These are phyloP conservation scores for Cenococcum geophilum DNA, from an alignment of 495 filamentous ascomycete species.

Conservation along the genomic window DNA sequence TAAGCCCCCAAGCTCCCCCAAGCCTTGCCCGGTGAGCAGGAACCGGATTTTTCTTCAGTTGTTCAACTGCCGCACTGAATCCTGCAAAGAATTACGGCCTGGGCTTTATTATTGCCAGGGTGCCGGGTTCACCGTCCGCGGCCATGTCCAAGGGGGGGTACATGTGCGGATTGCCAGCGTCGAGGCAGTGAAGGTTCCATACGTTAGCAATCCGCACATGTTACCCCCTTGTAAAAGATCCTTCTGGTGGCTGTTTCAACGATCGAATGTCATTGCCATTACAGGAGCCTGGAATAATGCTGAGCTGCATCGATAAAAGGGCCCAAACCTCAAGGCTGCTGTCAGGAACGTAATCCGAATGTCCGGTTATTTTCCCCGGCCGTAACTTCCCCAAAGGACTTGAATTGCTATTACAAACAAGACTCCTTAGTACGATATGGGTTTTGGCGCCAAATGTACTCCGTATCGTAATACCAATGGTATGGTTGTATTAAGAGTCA, in stretches of 20 bases:
- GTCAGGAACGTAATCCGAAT: background rate
- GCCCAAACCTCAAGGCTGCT: background rate
- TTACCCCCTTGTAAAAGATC: too few species aligned
- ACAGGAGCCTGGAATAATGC: background rate
- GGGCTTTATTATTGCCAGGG: background rate
- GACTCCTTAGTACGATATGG: too few species aligned
- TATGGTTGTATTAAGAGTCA: too few species aligned
- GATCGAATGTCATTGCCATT: background rate
- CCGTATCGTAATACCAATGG: too few species aligned
- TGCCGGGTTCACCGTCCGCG: too few species aligned
- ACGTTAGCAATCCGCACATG: too few species aligned
- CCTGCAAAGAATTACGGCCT: background rate
- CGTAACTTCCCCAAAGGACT: background rate
- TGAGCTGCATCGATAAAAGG: conserved; percentile 3
- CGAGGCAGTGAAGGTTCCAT: too few species aligned
- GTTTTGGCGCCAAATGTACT: too few species aligned
- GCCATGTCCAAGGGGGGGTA: too few species aligned
- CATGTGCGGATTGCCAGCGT: too few species aligned
- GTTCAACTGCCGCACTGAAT: background rate
- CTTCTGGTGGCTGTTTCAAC: background rate
- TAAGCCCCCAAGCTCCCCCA: too few species aligned
- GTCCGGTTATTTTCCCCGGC: background rate
- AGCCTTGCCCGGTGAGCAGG: background rate
- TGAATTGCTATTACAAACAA: too few species aligned
- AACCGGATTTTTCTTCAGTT: background rate